These are phyloP conservation scores for Scutellaria baicalensis DNA, from an alignment of 257 asterid species.

Conservation along the genomic window DNA sequence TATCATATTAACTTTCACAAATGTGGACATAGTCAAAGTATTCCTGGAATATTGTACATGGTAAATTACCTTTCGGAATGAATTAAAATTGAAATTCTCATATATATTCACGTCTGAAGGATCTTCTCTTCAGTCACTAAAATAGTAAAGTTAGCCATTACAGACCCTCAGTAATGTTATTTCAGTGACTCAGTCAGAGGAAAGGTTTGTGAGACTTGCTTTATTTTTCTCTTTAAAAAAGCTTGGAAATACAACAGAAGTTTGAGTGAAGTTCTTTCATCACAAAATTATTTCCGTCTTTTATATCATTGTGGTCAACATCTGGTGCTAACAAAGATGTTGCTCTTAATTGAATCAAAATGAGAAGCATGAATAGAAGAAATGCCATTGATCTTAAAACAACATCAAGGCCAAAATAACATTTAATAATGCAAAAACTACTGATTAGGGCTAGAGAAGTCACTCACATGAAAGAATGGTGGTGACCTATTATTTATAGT, in stretches of 20 bases:
- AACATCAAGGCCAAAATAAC: neutral
- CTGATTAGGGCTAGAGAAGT: slow-evolving; percentile 2
- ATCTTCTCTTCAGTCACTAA: neutral
- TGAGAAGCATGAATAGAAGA: neutral
- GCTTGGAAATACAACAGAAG: neutral
- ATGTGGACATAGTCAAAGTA: neutral
- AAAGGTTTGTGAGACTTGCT: neutral
- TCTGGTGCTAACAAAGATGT: neutral
- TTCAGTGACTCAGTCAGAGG: neutral
- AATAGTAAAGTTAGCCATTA: neutral
- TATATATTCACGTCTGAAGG: neutral
- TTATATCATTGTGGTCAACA: neutral
- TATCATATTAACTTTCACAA: neutral
- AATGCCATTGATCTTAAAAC: neutral
- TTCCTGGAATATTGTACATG: neutral
- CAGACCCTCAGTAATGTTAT: neutral
- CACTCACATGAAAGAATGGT: slow-evolving; percentile 54
- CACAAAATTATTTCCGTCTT: neutral
- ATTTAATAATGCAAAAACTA: slow-evolving; percentile 8
- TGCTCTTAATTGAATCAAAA: neutral
- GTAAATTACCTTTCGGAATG: neutral
- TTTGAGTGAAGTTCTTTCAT: neutral
- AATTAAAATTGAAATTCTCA: neutral
- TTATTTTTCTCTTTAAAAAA: neutral
- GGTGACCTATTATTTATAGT: slow-evolving; percentile 40